Percentiles rank a stretch among this genome's conserved stretches.
Conservation (phyloP, 768 basidiomycete species). For the Suillus subluteus region DNA sequence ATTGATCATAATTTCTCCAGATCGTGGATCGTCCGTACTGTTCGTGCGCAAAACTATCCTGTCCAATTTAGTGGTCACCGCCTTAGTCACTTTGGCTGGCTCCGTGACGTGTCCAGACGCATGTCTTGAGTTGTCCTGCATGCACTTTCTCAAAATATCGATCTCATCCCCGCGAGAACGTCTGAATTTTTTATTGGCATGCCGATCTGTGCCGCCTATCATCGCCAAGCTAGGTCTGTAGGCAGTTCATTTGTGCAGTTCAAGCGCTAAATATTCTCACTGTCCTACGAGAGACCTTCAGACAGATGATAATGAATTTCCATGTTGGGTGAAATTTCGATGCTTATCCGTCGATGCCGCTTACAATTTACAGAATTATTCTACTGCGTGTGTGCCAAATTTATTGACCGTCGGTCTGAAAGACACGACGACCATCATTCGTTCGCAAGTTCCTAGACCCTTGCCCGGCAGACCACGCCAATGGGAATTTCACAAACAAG, state of each 20-base stretch:
- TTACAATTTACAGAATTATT: not conserved
- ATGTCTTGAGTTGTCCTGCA: not conserved
- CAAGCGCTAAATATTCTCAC: slow-evolving; percentile 4
- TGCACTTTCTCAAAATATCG: slow-evolving; percentile 4
- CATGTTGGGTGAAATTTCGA: slow-evolving; percentile 1
- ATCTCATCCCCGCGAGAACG: slow-evolving; percentile 7
- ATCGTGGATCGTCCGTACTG: slow-evolving; percentile 14
- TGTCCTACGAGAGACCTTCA: slow-evolving; percentile 1
- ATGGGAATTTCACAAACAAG: not conserved
- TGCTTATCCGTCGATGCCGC: slow-evolving; percentile 2
- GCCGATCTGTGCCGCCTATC: slow-evolving; percentile 3
- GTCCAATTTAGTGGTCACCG: slow-evolving; percentile 1
- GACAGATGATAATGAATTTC: not conserved
- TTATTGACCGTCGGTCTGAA: slow-evolving; percentile 1
- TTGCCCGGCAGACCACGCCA: not conserved
- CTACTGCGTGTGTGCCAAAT: not conserved
- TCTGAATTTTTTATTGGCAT: slow-evolving; percentile 8
- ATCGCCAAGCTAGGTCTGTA: not conserved
- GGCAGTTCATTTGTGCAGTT: not conserved
- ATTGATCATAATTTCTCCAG: slow-evolving; percentile 11
- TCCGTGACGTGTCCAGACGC: slow-evolving; percentile 4
- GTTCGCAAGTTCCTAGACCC: not conserved
- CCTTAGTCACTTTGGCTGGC: not conserved
- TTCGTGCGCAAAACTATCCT: slow-evolving; percentile 10
- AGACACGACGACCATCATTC: not conserved